Conservation (phyloP, 208 protist species). For the Crithidia thermophila region DNA sequence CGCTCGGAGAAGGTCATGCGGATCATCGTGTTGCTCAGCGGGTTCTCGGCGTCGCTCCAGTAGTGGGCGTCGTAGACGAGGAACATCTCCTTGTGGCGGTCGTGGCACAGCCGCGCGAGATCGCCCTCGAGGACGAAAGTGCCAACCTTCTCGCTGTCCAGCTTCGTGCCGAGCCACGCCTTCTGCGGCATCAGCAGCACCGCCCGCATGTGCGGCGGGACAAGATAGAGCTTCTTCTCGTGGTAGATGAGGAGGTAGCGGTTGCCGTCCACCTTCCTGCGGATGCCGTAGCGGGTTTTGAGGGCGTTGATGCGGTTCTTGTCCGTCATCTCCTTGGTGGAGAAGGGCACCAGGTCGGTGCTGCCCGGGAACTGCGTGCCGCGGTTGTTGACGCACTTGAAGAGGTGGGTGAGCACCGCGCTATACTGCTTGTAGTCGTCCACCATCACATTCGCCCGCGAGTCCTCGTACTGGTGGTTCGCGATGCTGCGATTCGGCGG, state of each 20-base stretch:
- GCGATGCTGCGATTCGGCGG: constrained; percentile 56
- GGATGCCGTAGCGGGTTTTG: constrained; percentile 69
- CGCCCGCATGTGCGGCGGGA: constrained; percentile 78
- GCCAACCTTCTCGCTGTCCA: constrained; percentile 38
- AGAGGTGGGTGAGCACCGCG: constrained; percentile 62
- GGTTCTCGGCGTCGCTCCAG: constrained; percentile 60
- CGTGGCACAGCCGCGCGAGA: constrained; percentile 49
- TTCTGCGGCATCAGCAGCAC: constrained; percentile 60
- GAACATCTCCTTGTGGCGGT: constrained; percentile 69
- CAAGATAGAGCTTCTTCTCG: constrained; percentile 60
- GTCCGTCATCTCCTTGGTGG: constrained; percentile 70
- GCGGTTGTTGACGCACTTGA: constrained; percentile 57
- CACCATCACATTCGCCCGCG: constrained; percentile 60
- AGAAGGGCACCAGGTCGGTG: constrained; percentile 64
- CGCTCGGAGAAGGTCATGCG: constrained; percentile 69
- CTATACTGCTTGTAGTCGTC: constrained; percentile 74
- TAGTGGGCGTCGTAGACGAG: constrained; percentile 77
- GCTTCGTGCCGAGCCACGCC: constrained; percentile 63
- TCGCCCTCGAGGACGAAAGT: constrained; percentile 79
- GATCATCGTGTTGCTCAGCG: constrained; percentile 51
- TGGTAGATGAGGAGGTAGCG: constrained; percentile 56
- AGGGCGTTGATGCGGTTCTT: constrained; percentile 63
- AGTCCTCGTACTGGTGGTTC: constrained; percentile 69
- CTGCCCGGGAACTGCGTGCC: constrained; percentile 59
- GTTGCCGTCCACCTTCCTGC: constrained; percentile 61